A percentile compares a stretch with the other conserved stretches of the same genome.
phyloP scores from a whole-genome alignment of 225 moss, liverwort and hornwort species.

The Lunularia cruciata region DNA sequence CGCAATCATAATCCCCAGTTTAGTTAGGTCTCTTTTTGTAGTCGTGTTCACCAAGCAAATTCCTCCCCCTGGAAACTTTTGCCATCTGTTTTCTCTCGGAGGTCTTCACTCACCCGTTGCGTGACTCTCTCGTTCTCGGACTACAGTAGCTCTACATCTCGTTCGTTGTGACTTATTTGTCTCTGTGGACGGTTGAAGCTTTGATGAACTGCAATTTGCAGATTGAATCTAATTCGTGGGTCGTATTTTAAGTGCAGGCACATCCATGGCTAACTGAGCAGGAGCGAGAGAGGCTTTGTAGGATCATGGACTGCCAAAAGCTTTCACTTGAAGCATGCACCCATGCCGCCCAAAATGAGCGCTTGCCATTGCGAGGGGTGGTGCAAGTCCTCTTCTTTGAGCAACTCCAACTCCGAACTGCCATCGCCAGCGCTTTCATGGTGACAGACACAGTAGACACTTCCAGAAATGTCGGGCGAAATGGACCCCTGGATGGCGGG shows the following conservation, averaged over 20 bases:
- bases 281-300: conserved; percentile 53
- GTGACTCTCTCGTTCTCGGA: too few species aligned
- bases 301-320: conserved; percentile 63
- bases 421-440: conserved; percentile 57
- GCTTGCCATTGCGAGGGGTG: conserved; percentile 54
- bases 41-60: too few species aligned
- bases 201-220: too few species aligned
- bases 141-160: too few species aligned
- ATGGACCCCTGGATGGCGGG: conserved; percentile 30
- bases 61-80: too few species aligned
- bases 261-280: conserved; percentile 62
- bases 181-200: too few species aligned
- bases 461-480: conserved; percentile 31
- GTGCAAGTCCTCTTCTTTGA: conserved; percentile 63
- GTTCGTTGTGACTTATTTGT: too few species aligned
- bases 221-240: too few species aligned
- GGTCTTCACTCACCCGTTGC: too few species aligned
- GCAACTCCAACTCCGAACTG: conserved; percentile 60
- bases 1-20: too few species aligned
- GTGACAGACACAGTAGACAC: conserved; percentile 48
- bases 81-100: too few species aligned
- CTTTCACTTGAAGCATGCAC: conserved; percentile 58
- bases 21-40: too few species aligned
- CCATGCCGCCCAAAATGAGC: conserved; percentile 57
- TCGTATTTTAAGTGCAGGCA: conserved; percentile 37